These are phyloP conservation scores for Arachis hypogaea DNA, from an alignment of 306 rosid species.

Conservation along the genomic window DNA sequence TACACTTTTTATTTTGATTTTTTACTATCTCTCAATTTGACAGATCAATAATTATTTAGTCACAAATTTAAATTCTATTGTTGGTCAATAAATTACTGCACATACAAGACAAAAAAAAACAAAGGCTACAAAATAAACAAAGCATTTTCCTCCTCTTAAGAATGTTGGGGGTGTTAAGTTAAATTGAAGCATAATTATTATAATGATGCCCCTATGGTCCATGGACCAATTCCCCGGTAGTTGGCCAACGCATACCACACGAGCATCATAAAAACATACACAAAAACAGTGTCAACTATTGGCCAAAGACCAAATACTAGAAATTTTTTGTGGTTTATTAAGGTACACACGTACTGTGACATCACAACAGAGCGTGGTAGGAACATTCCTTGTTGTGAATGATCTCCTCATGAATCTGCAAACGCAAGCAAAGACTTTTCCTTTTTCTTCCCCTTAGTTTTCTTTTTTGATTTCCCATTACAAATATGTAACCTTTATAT, in stretches of 20 bases:
- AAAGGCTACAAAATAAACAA: neutral
- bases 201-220: slow-evolving; percentile 18
- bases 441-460: slow-evolving; percentile 33
- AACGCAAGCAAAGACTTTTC: slow-evolving; percentile 79
- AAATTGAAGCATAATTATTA: neutral
- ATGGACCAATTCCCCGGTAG: slow-evolving; percentile 40
- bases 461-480: slow-evolving; percentile 36
- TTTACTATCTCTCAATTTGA: no score
- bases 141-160: slow-evolving; percentile 1
- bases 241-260: slow-evolving; percentile 47
- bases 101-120: no score
- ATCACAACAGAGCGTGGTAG: slow-evolving; percentile 49
- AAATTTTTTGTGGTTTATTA: slow-evolving; percentile 16
- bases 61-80: no score
- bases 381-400: slow-evolving; percentile 57
- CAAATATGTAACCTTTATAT: slow-evolving; percentile 42
- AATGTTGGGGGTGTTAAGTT: slow-evolving; percentile 28
- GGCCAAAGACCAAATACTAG: slow-evolving; percentile 15
- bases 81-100: no score
- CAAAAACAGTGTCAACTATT: slow-evolving; percentile 1
- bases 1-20: no score
- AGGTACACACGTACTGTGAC: slow-evolving; percentile 60
- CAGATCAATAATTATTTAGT: no score
- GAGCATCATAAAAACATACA: slow-evolving; percentile 24
- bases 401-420: slow-evolving; percentile 56